Conservation (phyloP, 1,284 basidiomycete genomes). For the Ceratobasidium sp. region DNA sequence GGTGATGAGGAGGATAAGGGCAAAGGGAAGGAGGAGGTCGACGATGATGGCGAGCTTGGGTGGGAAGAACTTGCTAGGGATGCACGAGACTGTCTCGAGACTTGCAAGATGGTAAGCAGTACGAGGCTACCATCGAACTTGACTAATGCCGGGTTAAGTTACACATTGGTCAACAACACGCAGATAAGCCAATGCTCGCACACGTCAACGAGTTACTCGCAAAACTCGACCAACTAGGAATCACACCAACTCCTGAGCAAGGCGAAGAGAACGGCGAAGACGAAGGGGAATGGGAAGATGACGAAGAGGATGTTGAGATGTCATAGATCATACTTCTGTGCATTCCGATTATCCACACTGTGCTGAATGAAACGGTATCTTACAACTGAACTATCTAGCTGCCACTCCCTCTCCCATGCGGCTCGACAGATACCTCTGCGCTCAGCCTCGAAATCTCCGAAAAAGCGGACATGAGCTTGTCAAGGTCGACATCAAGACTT, state of each 20-base stretch:
- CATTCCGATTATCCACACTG: background rate
- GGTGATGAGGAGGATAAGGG: conserved; percentile 65
- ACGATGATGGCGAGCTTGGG: conserved; percentile 68
- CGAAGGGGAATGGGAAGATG: conserved; percentile 63
- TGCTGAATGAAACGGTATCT: background rate
- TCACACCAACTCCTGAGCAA: conserved; percentile 71
- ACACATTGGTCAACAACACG: conserved; percentile 77
- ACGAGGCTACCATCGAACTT: background rate
- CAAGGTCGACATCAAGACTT: conserved; percentile 82
- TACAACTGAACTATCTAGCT: background rate
- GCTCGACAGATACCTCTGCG: conserved; percentile 72
- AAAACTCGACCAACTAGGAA: conserved; percentile 76
- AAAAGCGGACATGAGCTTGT: conserved; percentile 81
- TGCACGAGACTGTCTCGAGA: conserved; percentile 83
- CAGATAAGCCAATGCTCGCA: conserved; percentile 82
- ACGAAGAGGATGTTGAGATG: conserved; percentile 77
- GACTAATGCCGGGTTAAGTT: conserved; percentile 64
- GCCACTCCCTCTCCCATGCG: conserved; percentile 1
- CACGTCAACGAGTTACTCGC: conserved; percentile 82
- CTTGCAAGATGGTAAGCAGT: conserved; percentile 76
- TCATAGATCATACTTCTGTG: conserved; percentile 50
- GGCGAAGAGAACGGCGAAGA: conserved; percentile 64
- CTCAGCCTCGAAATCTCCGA: conserved; percentile 85
- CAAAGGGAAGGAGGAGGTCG: conserved; percentile 57
- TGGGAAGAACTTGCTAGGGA: conserved; percentile 87